These are phyloP conservation scores for Aspergillus versicolor DNA, from an alignment of 2,329 filamentous ascomycete genomes.

Conservation along the genomic window DNA sequence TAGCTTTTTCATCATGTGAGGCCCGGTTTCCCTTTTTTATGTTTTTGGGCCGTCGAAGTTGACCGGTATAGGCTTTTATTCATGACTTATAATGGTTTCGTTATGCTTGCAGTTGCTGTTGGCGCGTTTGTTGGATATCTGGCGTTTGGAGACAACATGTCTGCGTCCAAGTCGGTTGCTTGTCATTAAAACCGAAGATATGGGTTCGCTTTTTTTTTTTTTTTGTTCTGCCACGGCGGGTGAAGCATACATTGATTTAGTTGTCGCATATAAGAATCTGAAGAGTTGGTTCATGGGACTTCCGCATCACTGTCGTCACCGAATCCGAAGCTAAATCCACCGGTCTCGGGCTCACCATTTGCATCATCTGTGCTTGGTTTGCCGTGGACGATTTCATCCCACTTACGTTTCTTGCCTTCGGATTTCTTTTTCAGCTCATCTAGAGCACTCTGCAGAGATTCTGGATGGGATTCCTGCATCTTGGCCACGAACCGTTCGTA, in stretches of 20 bases:
- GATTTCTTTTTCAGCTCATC: conserved; percentile 63
- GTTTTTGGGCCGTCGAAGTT: neutral
- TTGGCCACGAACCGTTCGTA: conserved; percentile 73
- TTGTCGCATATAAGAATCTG: conserved; percentile 1
- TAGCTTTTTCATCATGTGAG: conserved; percentile 99
- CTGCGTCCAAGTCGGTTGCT: conserved; percentile 79
- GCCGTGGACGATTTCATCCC: conserved; percentile 73
- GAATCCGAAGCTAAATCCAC: conserved; percentile 65
- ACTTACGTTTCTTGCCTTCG: conserved; percentile 73
- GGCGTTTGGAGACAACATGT: conserved; percentile 69
- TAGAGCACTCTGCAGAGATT: conserved; percentile 65
- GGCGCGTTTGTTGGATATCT: conserved; percentile 89
- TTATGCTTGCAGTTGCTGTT: conserved; percentile 87
- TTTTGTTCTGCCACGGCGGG: neutral
- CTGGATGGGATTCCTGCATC: conserved; percentile 63
- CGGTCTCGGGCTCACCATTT: conserved; percentile 28
- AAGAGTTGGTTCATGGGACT: conserved; percentile 38
- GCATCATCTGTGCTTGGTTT: conserved; percentile 40
- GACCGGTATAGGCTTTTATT: conserved; percentile 73
- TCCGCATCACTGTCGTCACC: conserved; percentile 57
- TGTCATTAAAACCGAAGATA: conserved; percentile 66
- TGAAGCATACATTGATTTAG: neutral
- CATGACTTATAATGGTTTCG: conserved; percentile 99
- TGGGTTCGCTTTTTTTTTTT: neutral
- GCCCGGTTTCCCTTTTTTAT: conserved; percentile 25